Percentiles rank a stretch among this genome's conserved stretches.
phyloP scores from a whole-genome alignment of 78 protist species.

The Chrysochromulina parva region DNA sequence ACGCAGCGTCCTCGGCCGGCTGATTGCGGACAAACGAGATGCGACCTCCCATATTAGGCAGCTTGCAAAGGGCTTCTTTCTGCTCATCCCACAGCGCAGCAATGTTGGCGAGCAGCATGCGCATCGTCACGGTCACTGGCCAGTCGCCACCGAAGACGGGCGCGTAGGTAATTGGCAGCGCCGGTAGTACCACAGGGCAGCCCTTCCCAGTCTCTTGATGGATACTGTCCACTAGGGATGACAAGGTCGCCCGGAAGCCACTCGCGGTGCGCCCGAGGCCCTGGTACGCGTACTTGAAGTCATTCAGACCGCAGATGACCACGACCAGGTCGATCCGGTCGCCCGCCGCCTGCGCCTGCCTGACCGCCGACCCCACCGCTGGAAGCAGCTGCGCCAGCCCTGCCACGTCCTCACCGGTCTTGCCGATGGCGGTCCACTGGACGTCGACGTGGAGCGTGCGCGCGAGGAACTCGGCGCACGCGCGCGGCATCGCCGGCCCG shows the following conservation, averaged over 20 bases:
- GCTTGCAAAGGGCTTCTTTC: neutral
- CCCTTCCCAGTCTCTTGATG: neutral
- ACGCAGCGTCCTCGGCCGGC: neutral
- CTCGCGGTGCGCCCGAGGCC: neutral
- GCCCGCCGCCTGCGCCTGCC: neutral
- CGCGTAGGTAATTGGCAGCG: neutral
- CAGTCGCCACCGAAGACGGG: neutral
- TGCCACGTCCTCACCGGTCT: neutral
- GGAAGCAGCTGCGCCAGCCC: neutral
- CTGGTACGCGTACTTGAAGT: neutral
- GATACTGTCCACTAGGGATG: neutral
- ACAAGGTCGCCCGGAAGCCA: neutral
- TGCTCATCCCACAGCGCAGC: neutral
- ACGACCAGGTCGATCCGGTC: neutral
- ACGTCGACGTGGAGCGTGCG: neutral
- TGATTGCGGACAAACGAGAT: neutral
- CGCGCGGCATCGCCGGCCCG: constrained; percentile 9
- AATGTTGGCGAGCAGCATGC: neutral
- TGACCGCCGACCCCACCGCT: neutral
- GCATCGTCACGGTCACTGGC: neutral
- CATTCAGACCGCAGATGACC: neutral
- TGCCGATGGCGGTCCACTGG: neutral
- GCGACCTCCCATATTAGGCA: too few relatives aligned
- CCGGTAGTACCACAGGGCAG: neutral
- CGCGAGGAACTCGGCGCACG: neutral